Evolutionary conservation across 192 early-diverging fungal genomes (phyloP).

Genomic region (Spizellomyces sp.): DNA sequence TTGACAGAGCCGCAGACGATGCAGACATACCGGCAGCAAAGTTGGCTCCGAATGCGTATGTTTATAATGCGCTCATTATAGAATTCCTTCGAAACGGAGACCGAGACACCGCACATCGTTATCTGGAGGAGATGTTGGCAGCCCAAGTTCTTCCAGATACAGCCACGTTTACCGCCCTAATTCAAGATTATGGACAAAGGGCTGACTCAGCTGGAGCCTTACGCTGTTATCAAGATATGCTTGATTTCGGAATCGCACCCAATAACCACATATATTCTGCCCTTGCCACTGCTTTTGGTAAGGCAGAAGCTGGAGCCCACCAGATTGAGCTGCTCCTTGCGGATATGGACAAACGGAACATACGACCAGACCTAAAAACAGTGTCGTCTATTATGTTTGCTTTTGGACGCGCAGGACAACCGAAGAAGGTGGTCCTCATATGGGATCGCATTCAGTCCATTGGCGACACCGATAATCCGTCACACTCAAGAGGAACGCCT

Average conservation of each 20-base stretch:
- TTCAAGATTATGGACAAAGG: slow-evolving; percentile 7
- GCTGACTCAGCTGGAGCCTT: background rate
- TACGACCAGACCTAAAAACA: slow-evolving; percentile 8
- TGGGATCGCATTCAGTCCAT: slow-evolving; percentile 5
- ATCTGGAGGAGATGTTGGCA: slow-evolving; percentile 13
- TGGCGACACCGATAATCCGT: background rate
- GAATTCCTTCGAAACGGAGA: slow-evolving; percentile 7
- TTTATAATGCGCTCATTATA: slow-evolving; percentile 14
- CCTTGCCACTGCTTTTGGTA: slow-evolving; percentile 5
- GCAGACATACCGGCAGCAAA: too few relatives aligned
- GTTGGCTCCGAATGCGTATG: background rate
- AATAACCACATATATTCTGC: slow-evolving; percentile 17
- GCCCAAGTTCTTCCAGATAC: slow-evolving; percentile 12
- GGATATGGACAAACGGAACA: background rate
- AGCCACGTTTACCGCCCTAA: slow-evolving; percentile 12
- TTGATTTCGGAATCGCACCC: slow-evolving; percentile 14
- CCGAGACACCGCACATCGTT: background rate
- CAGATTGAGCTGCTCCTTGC: slow-evolving; percentile 2
- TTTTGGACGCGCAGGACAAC: slow-evolving; percentile 9
- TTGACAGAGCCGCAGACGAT: too few relatives aligned
- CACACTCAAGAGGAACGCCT: background rate
- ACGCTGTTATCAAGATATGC: slow-evolving; percentile 13
- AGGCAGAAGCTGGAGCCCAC: background rate
- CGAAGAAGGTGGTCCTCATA: slow-evolving; percentile 2
- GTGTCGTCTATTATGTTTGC: slow-evolving; percentile 18